Base-by-base conservation (phyloP, 352 stramenopile species). In the Pythium scleroteichum region DNA sequence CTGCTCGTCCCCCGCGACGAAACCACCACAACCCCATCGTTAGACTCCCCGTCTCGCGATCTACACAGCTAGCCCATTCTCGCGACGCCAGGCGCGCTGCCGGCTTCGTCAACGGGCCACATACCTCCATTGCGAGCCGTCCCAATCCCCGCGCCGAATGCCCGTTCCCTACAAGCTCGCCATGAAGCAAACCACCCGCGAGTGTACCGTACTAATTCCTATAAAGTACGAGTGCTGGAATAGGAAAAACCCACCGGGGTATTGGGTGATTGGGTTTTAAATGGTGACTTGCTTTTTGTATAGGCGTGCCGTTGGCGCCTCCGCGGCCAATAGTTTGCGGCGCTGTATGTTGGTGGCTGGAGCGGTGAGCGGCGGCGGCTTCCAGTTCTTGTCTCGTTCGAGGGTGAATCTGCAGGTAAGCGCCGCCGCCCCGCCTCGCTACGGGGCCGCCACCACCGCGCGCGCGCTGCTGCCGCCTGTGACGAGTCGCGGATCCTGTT, bases 241-340 rank as follows among this genome's bases (percentile, higher is more conserved):
- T n/a, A n/a, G n/a, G n/a, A n/a, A 17, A 38, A 12, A 27, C 22
- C 17, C 12, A 4, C 14, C 47, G 42, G 26, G 42, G 26, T n/a
- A 42, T 52, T 62, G 60, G 52, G 60, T 67, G 24, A 50, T 60
- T 53, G 47, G 61, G 38, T 59, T 53, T 40, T 59, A 13, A n/a
- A 75, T 64, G 64, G 77, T 75, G 47, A 82, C 76, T 89, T 81
- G 71, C 6, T 23, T 12, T 85, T 87, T 87, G 79, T 89, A 89
- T 89, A 53, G 4, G 2, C 1, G 0, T 13, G 9, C 13, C 3
- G 12, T 53, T 81, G 73, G 68, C 62, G 76, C 76, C 77, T 82
- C 75, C 81, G 59, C 77, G 79, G 79, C 81, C 81, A 91, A 91
- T 91, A 91, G 76, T 91, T 91, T 87, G 52, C 13, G 68, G 51